phyloP scores from a whole-genome alignment of 129 eudicot species.

The Helianthus annuus region DNA sequence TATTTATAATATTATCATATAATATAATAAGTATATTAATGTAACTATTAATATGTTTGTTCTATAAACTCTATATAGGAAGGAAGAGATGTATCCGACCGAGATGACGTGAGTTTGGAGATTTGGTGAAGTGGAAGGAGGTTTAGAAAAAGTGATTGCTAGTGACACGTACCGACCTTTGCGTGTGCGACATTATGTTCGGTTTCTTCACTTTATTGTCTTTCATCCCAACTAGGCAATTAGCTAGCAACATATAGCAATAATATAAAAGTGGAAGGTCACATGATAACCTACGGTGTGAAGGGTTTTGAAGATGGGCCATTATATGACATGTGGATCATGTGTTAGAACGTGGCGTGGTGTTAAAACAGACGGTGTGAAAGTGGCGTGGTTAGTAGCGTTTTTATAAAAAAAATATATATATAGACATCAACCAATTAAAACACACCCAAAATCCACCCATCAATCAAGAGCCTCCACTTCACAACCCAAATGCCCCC shows the following conservation, averaged over 20 bases:
- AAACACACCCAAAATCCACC: too few species aligned
- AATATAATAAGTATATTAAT: not conserved
- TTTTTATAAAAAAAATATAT: too few species aligned
- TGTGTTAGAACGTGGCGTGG: too few species aligned
- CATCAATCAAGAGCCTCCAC: too few species aligned
- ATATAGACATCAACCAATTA: too few species aligned
- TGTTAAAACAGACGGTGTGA: too few species aligned
- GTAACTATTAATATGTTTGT: not conserved
- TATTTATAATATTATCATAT: too few species aligned
- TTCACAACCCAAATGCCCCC: too few species aligned
- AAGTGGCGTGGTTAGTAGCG: too few species aligned
- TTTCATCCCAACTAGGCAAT: not conserved
- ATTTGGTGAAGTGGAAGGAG: not conserved
- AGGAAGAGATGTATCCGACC: not conserved
- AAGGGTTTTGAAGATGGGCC: too few species aligned
- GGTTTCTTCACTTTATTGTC: slow-evolving; percentile 10
- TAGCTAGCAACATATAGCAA: not conserved
- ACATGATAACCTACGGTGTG: too few species aligned
- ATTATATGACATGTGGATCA: too few species aligned
- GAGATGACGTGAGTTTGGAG: slow-evolving; percentile 9
- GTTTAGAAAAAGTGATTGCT: not conserved
- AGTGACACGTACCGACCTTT: slow-evolving; percentile 12
- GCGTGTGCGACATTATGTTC: slow-evolving; percentile 5
- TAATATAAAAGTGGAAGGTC: not conserved
- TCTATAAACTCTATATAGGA: not conserved